Conservation (phyloP, 345 rosid genomes). For the Conringia planisiliqua region DNA sequence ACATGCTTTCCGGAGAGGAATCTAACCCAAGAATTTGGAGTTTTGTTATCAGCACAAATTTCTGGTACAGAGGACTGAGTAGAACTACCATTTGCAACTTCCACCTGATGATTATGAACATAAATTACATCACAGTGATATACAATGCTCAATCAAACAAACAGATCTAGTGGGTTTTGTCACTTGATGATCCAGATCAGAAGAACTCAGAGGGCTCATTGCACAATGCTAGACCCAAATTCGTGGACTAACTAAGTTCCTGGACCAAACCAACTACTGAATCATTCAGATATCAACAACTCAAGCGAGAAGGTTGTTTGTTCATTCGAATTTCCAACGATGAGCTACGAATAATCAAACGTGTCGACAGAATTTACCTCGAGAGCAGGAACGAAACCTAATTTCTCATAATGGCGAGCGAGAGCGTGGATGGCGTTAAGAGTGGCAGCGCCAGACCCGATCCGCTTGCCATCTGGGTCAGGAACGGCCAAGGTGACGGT, state of each 20-base stretch:
- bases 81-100: conserved; percentile 33
- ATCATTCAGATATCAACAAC: not conserved
- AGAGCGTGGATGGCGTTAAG: conserved; percentile 84
- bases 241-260: not conserved
- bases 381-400: conserved; percentile 29
- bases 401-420: conserved; percentile 44
- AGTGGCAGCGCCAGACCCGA: conserved; percentile 97
- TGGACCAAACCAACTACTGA: not conserved
- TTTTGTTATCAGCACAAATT: not conserved
- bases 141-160: not conserved
- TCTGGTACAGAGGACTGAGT: conserved; percentile 21
- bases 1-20: conserved; percentile 69
- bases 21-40: conserved; percentile 36
- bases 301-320: not conserved
- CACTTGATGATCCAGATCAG: not conserved
- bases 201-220: not conserved
- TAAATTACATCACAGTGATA: not conserved
- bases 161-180: conserved; percentile 10
- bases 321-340: not conserved
- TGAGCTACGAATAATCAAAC: not conserved
- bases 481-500: conserved; percentile 89
- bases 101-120: conserved; percentile 47
- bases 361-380: conserved; percentile 33
- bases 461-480: conserved; percentile 86
- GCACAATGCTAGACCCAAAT: conserved; percentile 6